These are phyloP conservation scores for Fusarium sp. DNA, from an alignment of 2,329 filamentous ascomycete species.

Conservation along the genomic window DNA sequence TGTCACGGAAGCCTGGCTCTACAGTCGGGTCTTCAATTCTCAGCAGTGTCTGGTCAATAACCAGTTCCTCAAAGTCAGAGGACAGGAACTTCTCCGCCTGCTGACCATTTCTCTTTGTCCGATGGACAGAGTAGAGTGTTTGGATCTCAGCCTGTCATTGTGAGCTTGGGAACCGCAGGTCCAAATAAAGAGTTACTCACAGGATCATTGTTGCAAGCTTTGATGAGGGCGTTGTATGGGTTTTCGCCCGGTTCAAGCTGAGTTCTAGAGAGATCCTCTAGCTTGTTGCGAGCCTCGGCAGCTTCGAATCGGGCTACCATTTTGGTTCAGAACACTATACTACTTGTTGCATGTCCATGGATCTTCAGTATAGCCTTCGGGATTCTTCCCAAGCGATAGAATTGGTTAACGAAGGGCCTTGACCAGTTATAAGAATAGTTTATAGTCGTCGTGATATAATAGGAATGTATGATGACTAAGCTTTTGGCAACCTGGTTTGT, in stretches of 20 bases:
- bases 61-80: slow-evolving; percentile 75
- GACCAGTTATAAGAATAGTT: slow-evolving; percentile 12
- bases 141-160: slow-evolving; percentile 72
- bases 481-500: slow-evolving; percentile 8
- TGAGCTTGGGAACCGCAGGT: not conserved
- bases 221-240: slow-evolving; percentile 81
- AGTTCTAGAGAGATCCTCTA: slow-evolving; percentile 68
- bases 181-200: slow-evolving; percentile 59
- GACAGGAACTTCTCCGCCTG: slow-evolving; percentile 81
- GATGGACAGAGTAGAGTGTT: slow-evolving; percentile 78
- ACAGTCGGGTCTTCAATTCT: slow-evolving; percentile 73
- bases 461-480: slow-evolving; percentile 38
- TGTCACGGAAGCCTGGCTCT: slow-evolving; percentile 78
- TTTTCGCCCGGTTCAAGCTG: slow-evolving; percentile 69
- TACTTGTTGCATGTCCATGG: not conserved
- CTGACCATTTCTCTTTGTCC: slow-evolving; percentile 78
- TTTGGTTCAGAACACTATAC: not conserved
- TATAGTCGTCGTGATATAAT: slow-evolving; percentile 1
- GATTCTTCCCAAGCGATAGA: not conserved
- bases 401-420: not conserved
- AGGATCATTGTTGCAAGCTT: slow-evolving; percentile 73
- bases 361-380: not conserved
- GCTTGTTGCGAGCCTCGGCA: slow-evolving; percentile 60
- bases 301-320: slow-evolving; percentile 40
- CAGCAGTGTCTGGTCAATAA: slow-evolving; percentile 80